A percentile compares a stretch with the other conserved stretches of the same genome.
Evolutionary conservation across 2,329 filamentous ascomycete genomes (phyloP).

Genomic region (Venturia oleaginea): DNA sequence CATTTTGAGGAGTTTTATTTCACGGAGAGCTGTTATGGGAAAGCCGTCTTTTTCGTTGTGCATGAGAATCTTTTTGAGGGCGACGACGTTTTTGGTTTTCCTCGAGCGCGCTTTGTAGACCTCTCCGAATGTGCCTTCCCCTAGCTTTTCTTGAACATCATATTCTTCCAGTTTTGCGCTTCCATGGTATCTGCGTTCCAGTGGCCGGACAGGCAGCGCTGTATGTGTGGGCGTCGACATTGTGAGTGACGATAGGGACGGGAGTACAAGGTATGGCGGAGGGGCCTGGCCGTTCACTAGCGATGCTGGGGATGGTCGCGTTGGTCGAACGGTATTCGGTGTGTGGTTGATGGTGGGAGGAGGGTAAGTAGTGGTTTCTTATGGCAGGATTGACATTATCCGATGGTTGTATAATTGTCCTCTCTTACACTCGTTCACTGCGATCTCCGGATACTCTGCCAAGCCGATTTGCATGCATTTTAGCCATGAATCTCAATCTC

Average conservation of each 20-base stretch:
- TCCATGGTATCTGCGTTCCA: slow-evolving; percentile 59
- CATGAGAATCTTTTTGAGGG: slow-evolving; percentile 98
- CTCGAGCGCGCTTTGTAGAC: slow-evolving; percentile 81
- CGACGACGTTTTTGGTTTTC: slow-evolving; percentile 66
- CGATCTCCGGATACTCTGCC: background rate
- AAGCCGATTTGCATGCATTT: background rate
- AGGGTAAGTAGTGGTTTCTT: background rate
- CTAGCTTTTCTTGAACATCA: slow-evolving; percentile 72
- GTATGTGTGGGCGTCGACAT: slow-evolving; percentile 6
- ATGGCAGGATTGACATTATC: background rate
- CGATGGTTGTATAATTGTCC: background rate
- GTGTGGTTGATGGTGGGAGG: background rate
- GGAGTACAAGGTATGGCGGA: background rate
- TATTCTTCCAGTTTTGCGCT: slow-evolving; percentile 79
- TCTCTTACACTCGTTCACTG: background rate
- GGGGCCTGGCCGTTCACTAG: background rate
- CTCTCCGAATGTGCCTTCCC: slow-evolving; percentile 92
- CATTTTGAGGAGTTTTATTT: slow-evolving; percentile 95
- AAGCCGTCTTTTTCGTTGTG: slow-evolving; percentile 99
- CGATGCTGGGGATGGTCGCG: background rate
- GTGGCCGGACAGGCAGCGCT: slow-evolving; percentile 20
- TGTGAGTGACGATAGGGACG: background rate
- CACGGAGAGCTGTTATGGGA: slow-evolving; percentile 93
- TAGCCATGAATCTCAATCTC: background rate
- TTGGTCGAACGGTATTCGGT: background rate